Evolutionary conservation across 805 yeast species (phyloP).

Genomic region (Ogataea trehalophila): DNA sequence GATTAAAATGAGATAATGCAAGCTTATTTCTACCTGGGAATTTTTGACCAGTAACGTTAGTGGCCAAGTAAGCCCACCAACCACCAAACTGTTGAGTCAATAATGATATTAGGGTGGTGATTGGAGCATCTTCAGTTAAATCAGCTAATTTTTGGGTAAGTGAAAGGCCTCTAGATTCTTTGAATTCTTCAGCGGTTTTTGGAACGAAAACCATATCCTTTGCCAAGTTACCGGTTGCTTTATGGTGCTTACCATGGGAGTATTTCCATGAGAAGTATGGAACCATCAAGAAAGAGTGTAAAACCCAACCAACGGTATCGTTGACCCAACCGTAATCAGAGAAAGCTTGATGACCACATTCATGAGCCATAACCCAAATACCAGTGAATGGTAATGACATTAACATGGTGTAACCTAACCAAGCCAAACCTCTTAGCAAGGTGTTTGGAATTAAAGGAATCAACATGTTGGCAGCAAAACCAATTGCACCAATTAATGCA

Average conservation of each 20-base stretch:
- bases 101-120: constrained; percentile 51
- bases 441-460: constrained; percentile 46
- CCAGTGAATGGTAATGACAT: constrained; percentile 74
- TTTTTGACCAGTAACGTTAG: constrained; percentile 75
- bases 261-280: constrained; percentile 88
- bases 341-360: constrained; percentile 89
- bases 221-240: constrained; percentile 78
- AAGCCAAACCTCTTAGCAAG: constrained; percentile 46
- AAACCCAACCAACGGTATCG: constrained; percentile 77
- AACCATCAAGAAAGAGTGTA: constrained; percentile 73
- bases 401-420: constrained; percentile 50
- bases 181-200: constrained; percentile 53
- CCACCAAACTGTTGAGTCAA: constrained; percentile 73
- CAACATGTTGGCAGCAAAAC: constrained; percentile 46
- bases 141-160: constrained; percentile 38
- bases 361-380: constrained; percentile 83
- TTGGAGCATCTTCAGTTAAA: constrained; percentile 69
- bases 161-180: constrained; percentile 24
- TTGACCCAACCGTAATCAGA: constrained; percentile 67
- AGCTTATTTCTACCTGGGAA: constrained; percentile 43
- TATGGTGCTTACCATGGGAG: constrained; percentile 84
- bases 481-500: constrained; percentile 41
- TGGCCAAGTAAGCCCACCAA: constrained; percentile 60
- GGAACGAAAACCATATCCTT: constrained; percentile 88
- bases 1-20: constrained; percentile 64